Base-by-base conservation (phyloP, 441 rosid species). In the Eruca vesicaria region DNA sequence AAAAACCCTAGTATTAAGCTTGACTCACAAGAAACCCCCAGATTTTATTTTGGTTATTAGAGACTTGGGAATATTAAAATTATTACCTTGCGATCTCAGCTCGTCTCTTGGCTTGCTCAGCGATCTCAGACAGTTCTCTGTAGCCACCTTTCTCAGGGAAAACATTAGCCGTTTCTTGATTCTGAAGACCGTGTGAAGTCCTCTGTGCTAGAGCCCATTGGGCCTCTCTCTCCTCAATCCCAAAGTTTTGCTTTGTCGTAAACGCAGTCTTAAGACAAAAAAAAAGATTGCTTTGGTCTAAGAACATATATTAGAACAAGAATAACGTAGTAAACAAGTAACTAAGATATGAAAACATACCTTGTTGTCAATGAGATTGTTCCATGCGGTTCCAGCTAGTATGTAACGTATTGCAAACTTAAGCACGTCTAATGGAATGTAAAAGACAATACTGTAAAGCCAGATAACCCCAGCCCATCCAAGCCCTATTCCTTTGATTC, bases 191-290 rank as follows among this genome's bases (percentile, higher is more conserved):
- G 1, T 94, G 97, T 71, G 89, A 77, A 33, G 98, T 91, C 77
- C 98, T 89, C 78, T 94, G 98, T 20, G 92, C 94, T 56, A 66
- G 88, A 63, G 97, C 98, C 98, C 98, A 94, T 57, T 94, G 98
- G 64, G 97, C 98, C 69, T 94, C 98, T 63, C 98, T 86, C 69
- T 90, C 98, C 75, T 86, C 98, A 66, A 84, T 94, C 8, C 98
- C 98, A 20, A 87, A 94, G 62, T 94, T 95, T 84, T 92, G 91
- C 89, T 94, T 94, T 67, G 97, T 90, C 56, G 97, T 91, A 80
- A 94, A 94, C 29, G 97, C 97, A 33, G 96, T 94, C 98, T 93
- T 36, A 38, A 56, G 15, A 70, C 20, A 50, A 64, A 12, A n/a
- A 65, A 4, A 26, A 56, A 23, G 38, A 20, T 12, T 20, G 16